These are phyloP conservation scores for Penicillium polonicum DNA, from an alignment of 2,329 filamentous ascomycete genomes.

Conservation along the genomic window DNA sequence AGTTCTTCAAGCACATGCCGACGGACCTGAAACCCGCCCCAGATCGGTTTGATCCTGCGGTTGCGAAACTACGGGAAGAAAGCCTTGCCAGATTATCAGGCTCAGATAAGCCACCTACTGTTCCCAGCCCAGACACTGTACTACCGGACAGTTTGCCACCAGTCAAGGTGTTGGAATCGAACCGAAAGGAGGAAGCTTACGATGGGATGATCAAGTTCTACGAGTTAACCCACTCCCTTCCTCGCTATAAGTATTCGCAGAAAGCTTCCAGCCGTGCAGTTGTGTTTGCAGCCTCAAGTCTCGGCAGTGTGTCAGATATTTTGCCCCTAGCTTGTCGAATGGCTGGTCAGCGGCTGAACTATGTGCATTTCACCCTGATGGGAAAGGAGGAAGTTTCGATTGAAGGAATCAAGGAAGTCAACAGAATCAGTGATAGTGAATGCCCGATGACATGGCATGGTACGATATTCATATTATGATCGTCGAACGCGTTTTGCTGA, in stretches of 20 bases:
- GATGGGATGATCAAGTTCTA: conserved; percentile 70
- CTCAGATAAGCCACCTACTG: conserved; percentile 8
- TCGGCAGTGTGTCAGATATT: conserved; percentile 69
- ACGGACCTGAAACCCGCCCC: conserved; percentile 43
- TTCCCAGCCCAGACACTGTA: conserved; percentile 12
- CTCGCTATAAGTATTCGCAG: conserved; percentile 53
- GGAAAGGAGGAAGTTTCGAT: conserved; percentile 69
- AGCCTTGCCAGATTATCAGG: conserved; percentile 4
- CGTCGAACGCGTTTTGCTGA: conserved; percentile 4
- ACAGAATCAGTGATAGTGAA: conserved; percentile 66
- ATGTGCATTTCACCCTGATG: conserved; percentile 79
- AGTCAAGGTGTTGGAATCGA: conserved; percentile 13
- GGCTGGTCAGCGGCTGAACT: conserved; percentile 65
- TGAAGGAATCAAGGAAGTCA: conserved; percentile 69
- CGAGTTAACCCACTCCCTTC: conserved; percentile 62
- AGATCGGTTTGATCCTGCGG: conserved; percentile 32
- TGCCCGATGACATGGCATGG: conserved; percentile 68
- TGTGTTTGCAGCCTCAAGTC: conserved; percentile 72
- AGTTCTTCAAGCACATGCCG: conserved; percentile 66
- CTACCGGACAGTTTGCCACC: conserved; percentile 13
- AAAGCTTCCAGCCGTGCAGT: conserved; percentile 63
- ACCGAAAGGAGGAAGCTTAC: conserved; percentile 44
- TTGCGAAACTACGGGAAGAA: conserved; percentile 20
- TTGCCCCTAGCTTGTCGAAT: conserved; percentile 86
- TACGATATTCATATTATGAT: conserved; percentile 48